Conservation (phyloP, 345 rosid species). For the Erucastrum elatum region DNA sequence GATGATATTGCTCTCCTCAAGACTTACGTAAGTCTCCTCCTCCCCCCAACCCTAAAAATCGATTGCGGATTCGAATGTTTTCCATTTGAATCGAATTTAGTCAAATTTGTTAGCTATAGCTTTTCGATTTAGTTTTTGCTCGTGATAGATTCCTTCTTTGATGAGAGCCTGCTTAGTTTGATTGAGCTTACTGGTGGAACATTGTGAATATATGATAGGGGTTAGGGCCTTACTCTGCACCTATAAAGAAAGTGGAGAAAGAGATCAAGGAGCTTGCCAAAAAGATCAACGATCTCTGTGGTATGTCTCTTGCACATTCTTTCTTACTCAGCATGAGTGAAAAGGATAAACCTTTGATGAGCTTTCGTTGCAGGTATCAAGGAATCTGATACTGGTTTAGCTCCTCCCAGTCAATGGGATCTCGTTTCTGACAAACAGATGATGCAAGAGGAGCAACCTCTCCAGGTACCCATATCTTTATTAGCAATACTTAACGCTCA, state of each 20-base stretch:
- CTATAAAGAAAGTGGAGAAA: constrained; percentile 89
- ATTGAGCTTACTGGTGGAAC: too few species aligned
- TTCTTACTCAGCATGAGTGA: background rate
- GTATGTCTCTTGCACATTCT: constrained; percentile 40
- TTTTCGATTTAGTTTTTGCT: too few species aligned
- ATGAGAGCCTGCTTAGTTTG: too few species aligned
- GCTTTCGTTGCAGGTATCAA: constrained; percentile 60
- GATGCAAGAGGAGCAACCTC: constrained; percentile 99
- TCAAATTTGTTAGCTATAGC: too few species aligned
- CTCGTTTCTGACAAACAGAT: constrained; percentile 98
- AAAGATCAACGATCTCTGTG: constrained; percentile 84
- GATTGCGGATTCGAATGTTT: background rate
- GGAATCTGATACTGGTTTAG: constrained; percentile 96
- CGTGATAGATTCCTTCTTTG: too few species aligned
- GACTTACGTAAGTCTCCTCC: constrained; percentile 56
- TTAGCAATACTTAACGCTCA: too few species aligned
- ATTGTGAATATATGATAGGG: too few species aligned
- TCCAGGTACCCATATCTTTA: constrained; percentile 46
- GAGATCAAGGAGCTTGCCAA: constrained; percentile 91
- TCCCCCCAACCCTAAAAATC: background rate
- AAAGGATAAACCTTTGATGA: background rate
- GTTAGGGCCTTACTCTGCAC: constrained; percentile 45
- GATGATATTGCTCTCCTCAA: constrained; percentile 95
- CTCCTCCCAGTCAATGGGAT: constrained; percentile 99
- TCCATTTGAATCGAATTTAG: background rate